Base-by-base conservation (phyloP, 768 basidiomycete genomes). In the Leucogyrophana mollusca region DNA sequence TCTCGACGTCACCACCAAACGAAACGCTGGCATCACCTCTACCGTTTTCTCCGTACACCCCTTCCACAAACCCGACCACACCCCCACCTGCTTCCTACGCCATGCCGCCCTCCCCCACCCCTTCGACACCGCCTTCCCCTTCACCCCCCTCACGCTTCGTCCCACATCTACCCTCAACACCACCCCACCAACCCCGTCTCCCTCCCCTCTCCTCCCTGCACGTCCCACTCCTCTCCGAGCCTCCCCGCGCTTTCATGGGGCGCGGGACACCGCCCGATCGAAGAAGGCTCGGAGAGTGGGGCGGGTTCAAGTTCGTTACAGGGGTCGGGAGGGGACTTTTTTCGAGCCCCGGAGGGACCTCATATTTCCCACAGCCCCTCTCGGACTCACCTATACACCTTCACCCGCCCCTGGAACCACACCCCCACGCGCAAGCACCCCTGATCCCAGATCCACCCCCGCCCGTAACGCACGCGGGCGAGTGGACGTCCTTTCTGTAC, bases 161-260 rank as follows among this genome's bases (percentile, higher is more conserved):
- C 48, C 40, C 9, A 24, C 27, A 11, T 33, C 35, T 8, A 43
- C 42, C 50, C 41, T 0, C 52, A 33, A n/a, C 47, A 40, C 3
- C 34, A 5, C 32, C 50, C 10, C 46, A 23, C 5, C 50, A 65
- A 24, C 65, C 58, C 0, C 46, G 25, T 2, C 32, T 46, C 14
- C 47, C 47, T 9, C 36, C 48, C 2, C 63, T 65, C 1, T 63
- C 63, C 0, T 67, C 64, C 0, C 40, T 65, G 30, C 64, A 65
- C 18, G 64, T 67, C 17, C 63, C 64, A 25, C 34, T 65, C 1
- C 45, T 65, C 6, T 65, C 64, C 10, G 64, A 65, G 34, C 64
- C 62, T 1, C 59, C 60, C 1, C 63, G 65, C 21, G 63, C 65
- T 3, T 65, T 66, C 27, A 65, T 65, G 64, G 64, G 64, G 16